Conservation (phyloP, 257 asterid genomes). For the Nicotiana attenuata region DNA sequence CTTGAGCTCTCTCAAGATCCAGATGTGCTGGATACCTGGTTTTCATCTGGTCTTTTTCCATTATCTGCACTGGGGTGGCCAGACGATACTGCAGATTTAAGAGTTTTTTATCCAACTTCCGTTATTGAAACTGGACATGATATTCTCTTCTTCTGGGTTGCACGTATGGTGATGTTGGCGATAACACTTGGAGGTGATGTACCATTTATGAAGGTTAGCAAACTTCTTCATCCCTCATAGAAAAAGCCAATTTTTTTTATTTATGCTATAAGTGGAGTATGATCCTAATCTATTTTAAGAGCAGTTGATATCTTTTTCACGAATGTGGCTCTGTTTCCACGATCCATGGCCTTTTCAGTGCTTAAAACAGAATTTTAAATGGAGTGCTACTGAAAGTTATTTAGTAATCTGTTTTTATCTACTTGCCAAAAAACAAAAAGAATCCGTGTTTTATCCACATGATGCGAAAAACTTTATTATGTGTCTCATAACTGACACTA, state of each 20-base stretch:
- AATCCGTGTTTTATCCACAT: background rate
- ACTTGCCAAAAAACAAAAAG: too few species aligned
- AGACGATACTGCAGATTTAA: conserved; percentile 70
- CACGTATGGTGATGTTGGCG: conserved; percentile 98
- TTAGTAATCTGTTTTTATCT: background rate
- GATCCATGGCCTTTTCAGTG: background rate
- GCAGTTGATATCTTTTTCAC: background rate
- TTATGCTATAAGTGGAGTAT: background rate
- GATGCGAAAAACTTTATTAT: background rate
- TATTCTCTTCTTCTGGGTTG: conserved; percentile 93
- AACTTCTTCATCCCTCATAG: background rate
- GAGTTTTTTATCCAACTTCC: conserved; percentile 79
- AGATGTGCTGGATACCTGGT: conserved; percentile 96
- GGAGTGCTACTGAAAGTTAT: background rate
- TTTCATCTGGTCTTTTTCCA: conserved; percentile 91
- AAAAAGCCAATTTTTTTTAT: background rate
- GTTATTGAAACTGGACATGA: conserved; percentile 96
- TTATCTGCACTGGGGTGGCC: conserved; percentile 94
- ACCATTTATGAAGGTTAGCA: conserved; percentile 70
- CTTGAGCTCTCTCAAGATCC: conserved; percentile 69
- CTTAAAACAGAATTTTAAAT: background rate
- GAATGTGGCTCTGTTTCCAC: background rate
- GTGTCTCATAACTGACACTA: too few species aligned
- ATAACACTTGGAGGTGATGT: conserved; percentile 90
- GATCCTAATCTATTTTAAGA: background rate